Evolutionary conservation across 2,329 filamentous ascomycete genomes (phyloP), one percentile per base, ranked within the genome.

Genomic region (Sporothrix variecibatus): DNA sequence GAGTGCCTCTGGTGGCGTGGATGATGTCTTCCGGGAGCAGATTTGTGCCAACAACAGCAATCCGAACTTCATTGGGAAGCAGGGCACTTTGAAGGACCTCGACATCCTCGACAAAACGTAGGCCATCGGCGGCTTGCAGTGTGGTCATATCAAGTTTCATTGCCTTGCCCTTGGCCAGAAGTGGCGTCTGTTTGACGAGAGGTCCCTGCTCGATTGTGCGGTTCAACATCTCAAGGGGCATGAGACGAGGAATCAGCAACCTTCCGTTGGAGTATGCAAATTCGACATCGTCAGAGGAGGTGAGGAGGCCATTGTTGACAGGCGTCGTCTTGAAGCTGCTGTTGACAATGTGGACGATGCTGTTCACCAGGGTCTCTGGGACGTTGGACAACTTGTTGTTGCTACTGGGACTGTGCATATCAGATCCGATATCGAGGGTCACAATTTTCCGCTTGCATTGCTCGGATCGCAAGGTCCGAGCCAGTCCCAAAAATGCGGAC

Each of bases 391-490:
- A 12, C 11, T 15, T 20, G 8, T 40, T 23, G 7, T 40, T 26
- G 31, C 43, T n/a, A 11, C 3, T n/a, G 1, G 28, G 9, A 9
- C 3, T 17, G 67, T 7, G 17, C 7, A 38, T 28, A 23, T 69
- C 67, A 7, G 46, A 51, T 28, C 43, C 5, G 9, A 87, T 51
- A 70, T 87, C 86, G n/a, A 88, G 78, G 0, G 83, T 84, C 12
- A 84, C 79, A 20, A 87, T 80, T 0, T 76, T 79, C 76, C 82
- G 86, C 23, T 82, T 80, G 0, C 83, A 80, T 74, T 87, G 83
- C 65, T 88, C 87, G 0, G 87, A 88, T 65, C 85, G 82, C 9
- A 88, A 79, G 0, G 85, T 85, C 26, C 87, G 82, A 0, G 85
- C 82, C 20, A 88, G 78, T 1, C 84, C 86, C n/a, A 85, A 78